Evolutionary conservation across 495 filamentous ascomycete genomes (phyloP).

Genomic region (Aspergillus ellipticus): DNA sequence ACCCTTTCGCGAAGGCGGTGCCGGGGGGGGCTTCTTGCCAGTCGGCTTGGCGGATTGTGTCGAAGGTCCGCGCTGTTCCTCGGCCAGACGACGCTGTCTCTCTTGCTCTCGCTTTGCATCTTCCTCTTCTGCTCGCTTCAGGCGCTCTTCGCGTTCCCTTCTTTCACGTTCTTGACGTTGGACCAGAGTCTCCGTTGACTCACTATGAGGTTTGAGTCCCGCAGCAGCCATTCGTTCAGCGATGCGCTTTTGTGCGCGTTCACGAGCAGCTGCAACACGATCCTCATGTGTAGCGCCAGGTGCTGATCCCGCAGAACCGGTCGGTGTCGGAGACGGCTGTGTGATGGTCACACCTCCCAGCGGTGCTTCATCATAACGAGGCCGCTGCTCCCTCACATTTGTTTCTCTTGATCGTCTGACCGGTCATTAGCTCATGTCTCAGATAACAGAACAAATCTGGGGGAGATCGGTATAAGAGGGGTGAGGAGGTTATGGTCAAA

Average conservation of each 20-base stretch:
- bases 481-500: background rate
- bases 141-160: slow-evolving; percentile 79
- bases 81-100: slow-evolving; percentile 77
- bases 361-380: slow-evolving; percentile 23
- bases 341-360: slow-evolving; percentile 26
- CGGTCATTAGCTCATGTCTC: background rate
- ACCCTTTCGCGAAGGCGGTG: slow-evolving; percentile 72
- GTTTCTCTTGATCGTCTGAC: slow-evolving; percentile 23
- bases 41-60: slow-evolving; percentile 49
- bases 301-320: slow-evolving; percentile 37
- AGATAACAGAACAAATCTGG: no score
- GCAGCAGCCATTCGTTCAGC: slow-evolving; percentile 94
- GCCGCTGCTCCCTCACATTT: slow-evolving; percentile 23
- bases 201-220: slow-evolving; percentile 73
- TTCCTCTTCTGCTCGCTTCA: slow-evolving; percentile 89
- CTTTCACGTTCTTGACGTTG: slow-evolving; percentile 87
- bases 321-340: slow-evolving; percentile 39
- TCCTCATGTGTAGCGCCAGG: slow-evolving; percentile 86
- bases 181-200: slow-evolving; percentile 68
- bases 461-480: background rate
- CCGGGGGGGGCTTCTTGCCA: slow-evolving; percentile 80
- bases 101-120: slow-evolving; percentile 87
- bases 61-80: slow-evolving; percentile 70
- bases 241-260: slow-evolving; percentile 95
- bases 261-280: slow-evolving; percentile 90